Percentiles rank a stretch among this genome's conserved stretches.
phyloP scores from a whole-genome alignment of 306 rosid species.

The Lupinus albus region DNA sequence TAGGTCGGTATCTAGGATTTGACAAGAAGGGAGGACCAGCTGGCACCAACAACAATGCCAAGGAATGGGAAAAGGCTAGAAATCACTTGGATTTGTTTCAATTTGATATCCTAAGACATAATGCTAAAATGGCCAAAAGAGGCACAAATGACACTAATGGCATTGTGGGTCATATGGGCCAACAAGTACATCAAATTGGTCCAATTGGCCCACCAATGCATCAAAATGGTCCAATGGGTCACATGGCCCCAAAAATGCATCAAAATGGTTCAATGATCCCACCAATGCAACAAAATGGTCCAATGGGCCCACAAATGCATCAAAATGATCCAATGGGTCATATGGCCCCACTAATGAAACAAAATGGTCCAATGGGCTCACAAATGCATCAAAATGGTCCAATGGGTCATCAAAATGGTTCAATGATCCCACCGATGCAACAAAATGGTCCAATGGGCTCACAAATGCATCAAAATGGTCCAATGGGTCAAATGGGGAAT shows the following conservation, averaged over 20 bases:
- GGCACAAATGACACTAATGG: background rate
- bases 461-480: slow-evolving; percentile 40
- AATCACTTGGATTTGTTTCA: slow-evolving; percentile 41
- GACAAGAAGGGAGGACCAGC: slow-evolving; percentile 42
- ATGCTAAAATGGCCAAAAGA: slow-evolving; percentile 45
- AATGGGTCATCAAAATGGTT: no score
- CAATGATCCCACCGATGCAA: slow-evolving; percentile 33
- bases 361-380: slow-evolving; percentile 31
- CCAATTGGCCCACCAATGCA: slow-evolving; percentile 16
- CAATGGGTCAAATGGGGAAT: slow-evolving; percentile 47
- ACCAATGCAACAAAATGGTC: no score
- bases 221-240: no score
- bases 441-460: slow-evolving; percentile 1
- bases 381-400: slow-evolving; percentile 40
- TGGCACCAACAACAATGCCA: slow-evolving; percentile 10
- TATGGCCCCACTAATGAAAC: slow-evolving; percentile 51
- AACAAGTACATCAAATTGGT: slow-evolving; percentile 37
- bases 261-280: no score
- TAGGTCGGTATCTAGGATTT: slow-evolving; percentile 46
- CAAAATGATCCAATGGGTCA: slow-evolving; percentile 35
- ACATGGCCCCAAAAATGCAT: no score
- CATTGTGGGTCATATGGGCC: slow-evolving; percentile 46
- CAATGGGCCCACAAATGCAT: slow-evolving; percentile 34
- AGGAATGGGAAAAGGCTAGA: slow-evolving; percentile 45
- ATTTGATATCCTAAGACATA: slow-evolving; percentile 36